A percentile compares a stretch with the other conserved stretches of the same genome.
Evolutionary conservation across 1,139 yeast genomes (phyloP).

Genomic region (Blastobotrys persicus): DNA sequence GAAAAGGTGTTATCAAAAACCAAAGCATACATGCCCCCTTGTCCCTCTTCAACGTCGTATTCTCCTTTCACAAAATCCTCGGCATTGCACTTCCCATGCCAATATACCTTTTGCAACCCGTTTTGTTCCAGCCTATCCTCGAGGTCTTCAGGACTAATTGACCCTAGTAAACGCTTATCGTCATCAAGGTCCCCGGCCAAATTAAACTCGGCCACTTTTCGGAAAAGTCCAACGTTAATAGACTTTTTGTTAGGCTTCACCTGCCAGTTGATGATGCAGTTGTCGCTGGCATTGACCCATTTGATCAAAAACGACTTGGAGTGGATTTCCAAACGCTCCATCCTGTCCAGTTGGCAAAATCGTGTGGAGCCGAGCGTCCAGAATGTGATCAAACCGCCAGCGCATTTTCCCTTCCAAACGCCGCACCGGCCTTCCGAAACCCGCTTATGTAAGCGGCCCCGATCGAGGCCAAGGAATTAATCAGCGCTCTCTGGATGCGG

Average conservation of each 20-base stretch:
- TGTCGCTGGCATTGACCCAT: conserved; percentile 79
- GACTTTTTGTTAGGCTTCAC: conserved; percentile 81
- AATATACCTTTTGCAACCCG: conserved; percentile 37
- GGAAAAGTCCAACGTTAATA: conserved; percentile 64
- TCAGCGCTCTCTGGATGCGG: too few species aligned
- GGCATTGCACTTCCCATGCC: conserved; percentile 40
- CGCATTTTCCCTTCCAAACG: background rate
- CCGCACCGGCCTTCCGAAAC: too few species aligned
- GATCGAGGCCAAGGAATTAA: too few species aligned
- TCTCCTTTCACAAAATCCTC: conserved; percentile 50
- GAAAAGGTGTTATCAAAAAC: conserved; percentile 91
- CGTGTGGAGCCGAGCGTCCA: background rate
- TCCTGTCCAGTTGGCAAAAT: conserved; percentile 27
- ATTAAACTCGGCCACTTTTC: conserved; percentile 22
- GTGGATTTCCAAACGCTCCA: conserved; percentile 89
- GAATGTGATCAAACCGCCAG: background rate
- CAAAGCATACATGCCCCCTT: conserved; percentile 69
- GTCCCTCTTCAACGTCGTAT: conserved; percentile 48
- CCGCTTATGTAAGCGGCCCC: too few species aligned
- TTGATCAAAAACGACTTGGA: conserved; percentile 85
- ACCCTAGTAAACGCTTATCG: background rate
- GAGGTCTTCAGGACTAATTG: conserved; percentile 16
- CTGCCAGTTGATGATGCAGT: conserved; percentile 70
- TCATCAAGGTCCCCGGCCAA: conserved; percentile 3
- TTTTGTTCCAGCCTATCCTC: conserved; percentile 34